Conservation (phyloP, 345 rosid genomes). For the Zanthoxylum bungeanum region DNA sequence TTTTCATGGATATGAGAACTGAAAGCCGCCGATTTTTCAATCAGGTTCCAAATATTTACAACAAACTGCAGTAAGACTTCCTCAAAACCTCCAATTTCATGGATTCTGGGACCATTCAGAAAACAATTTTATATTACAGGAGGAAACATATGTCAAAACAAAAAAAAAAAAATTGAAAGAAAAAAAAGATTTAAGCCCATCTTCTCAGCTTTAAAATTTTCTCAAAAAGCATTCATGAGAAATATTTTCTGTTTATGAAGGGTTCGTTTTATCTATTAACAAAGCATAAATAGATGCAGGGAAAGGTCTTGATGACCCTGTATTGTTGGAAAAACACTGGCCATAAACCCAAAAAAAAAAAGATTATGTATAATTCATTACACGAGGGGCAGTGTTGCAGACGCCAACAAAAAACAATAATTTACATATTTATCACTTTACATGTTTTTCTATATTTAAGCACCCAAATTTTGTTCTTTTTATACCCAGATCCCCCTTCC, state of each 20-base stretch:
- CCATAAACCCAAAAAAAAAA: neutral
- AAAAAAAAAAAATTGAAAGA: neutral
- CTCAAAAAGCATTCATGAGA: neutral
- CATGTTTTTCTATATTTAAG: neutral
- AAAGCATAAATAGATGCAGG: neutral
- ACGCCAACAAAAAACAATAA: neutral
- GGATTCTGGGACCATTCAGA: slow-evolving; percentile 45
- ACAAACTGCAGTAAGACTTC: slow-evolving; percentile 49
- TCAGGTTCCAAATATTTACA: slow-evolving; percentile 59
- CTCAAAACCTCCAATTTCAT: slow-evolving; percentile 55
- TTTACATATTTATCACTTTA: neutral
- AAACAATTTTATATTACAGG: slow-evolving; percentile 9
- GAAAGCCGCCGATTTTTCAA: slow-evolving; percentile 44
- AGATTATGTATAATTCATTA: neutral
- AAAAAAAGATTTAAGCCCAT: neutral
- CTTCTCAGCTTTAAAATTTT: slow-evolving; percentile 3
- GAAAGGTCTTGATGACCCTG: neutral
- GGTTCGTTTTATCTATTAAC: neutral
- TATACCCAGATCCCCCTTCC: neutral
- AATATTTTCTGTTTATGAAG: neutral
- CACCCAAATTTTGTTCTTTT: neutral
- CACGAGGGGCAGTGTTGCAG: neutral
- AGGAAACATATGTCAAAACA: slow-evolving; percentile 8
- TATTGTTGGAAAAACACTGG: neutral
- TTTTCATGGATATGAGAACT: slow-evolving; percentile 25